Conservation (phyloP, 257 asterid species). For the Penstemon newberryi region DNA sequence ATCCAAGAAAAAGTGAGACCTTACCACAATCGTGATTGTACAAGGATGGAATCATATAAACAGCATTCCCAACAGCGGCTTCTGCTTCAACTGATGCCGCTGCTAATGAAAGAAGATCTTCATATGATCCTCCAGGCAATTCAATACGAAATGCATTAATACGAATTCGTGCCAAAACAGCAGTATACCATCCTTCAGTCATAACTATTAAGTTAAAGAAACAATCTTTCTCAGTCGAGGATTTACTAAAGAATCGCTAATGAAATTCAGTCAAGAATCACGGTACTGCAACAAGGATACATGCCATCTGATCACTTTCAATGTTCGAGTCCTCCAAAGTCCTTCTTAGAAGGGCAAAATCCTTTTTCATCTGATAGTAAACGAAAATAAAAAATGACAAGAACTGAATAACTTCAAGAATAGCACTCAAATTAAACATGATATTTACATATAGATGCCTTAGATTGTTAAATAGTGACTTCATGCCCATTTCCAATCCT, state of each 20-base stretch:
- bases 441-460: neutral
- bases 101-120: conserved; percentile 73
- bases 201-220: conserved; percentile 65
- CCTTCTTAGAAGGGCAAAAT: conserved; percentile 51
- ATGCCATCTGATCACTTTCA: conserved; percentile 45
- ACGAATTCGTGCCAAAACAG: conserved; percentile 76
- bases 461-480: no score
- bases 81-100: conserved; percentile 79
- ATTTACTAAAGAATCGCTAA: conserved; percentile 13
- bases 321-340: conserved; percentile 51
- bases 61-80: conserved; percentile 83
- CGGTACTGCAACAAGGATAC: conserved; percentile 52
- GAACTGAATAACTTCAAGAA: neutral
- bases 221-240: conserved; percentile 17
- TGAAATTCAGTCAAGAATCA: conserved; percentile 2
- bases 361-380: conserved; percentile 60
- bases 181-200: conserved; percentile 77
- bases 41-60: conserved; percentile 78
- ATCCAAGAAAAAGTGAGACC: conserved; percentile 25
- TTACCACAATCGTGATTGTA: conserved; percentile 93
- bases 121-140: conserved; percentile 62
- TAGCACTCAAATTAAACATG: neutral
- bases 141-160: conserved; percentile 86
- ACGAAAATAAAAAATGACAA: neutral
- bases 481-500: no score